Evolutionary conservation across 306 rosid genomes (phyloP), one percentile per base, ranked within the genome.

Genomic region (Casuarina glauca): DNA sequence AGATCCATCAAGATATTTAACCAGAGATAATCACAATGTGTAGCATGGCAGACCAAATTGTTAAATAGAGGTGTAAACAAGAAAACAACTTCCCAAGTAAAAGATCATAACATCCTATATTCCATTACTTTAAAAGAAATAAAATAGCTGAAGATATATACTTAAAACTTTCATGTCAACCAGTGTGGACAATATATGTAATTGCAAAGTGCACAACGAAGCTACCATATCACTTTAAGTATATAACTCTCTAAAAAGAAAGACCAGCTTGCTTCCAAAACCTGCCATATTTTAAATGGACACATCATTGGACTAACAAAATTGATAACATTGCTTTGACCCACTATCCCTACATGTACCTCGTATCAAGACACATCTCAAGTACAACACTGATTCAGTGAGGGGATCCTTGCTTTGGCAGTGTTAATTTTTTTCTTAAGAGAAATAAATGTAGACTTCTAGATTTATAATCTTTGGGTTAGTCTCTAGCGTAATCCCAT

Each of bases 11-110:
- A 74, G 63, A 69, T 10, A 75, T 71, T 62, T 45, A 46, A 54
- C 66, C 36, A 46, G 26, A 43, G 7, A 46, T 11, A 51, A 15
- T 58, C 13, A 81, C 16, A 76, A 48, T 13, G 70, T 20, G 73
- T 44, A 48, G 35, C 41, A 66, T 69, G 66, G 43, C 49, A 57
- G 15, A 13, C 66, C 53, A 45, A 42, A 73, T 26, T 55, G 67
- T 63, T 44, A 26, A 42, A 43, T 44, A 74, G 60, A 46, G 48
- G 44, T 72, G 49, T 4, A 26, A 67, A 68, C 16, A 73, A 15
- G 53, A n/a, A 54, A 66, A 49, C 73, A 73, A 66, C 42, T 67
- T 4, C 38, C 19, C 36, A 12, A 32, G 68, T 80, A 76, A 46
- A 79, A 55, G 54, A 57, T 9, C 36, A 57, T 57, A 9, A 19